Conservation (phyloP, 2,329 filamentous ascomycete species). For the Fusarium newnesense region DNA sequence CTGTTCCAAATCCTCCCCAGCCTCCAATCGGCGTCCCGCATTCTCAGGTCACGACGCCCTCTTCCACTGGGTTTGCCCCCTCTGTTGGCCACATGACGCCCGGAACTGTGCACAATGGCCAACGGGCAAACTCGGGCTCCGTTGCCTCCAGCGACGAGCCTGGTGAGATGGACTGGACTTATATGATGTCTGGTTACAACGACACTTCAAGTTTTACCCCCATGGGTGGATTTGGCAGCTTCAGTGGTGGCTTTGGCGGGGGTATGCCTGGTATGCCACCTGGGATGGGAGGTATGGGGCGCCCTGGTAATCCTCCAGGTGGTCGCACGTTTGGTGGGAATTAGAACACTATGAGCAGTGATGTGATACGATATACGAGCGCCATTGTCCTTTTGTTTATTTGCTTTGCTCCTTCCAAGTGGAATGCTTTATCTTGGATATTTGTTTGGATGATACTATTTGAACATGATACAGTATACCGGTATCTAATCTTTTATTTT, state of each 20-base stretch:
- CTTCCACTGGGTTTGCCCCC: slow-evolving; percentile 49
- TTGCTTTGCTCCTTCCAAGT: neutral
- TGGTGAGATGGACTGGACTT: slow-evolving; percentile 61
- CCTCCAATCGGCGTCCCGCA: slow-evolving; percentile 43
- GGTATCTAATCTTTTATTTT: neutral
- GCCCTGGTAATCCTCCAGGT: slow-evolving; percentile 26
- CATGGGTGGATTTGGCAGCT: slow-evolving; percentile 45
- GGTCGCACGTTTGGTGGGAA: slow-evolving; percentile 45
- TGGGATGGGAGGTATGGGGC: slow-evolving; percentile 33
- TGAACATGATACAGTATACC: neutral
- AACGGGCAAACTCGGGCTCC: slow-evolving; percentile 29
- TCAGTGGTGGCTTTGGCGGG: slow-evolving; percentile 41
- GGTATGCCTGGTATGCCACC: slow-evolving; percentile 36
- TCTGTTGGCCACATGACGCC: slow-evolving; percentile 38
- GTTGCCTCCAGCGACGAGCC: slow-evolving; percentile 44
- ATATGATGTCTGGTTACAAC: slow-evolving; percentile 57
- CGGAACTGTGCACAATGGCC: slow-evolving; percentile 7
- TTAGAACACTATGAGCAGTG: slow-evolving; percentile 17
- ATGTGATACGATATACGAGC: slow-evolving; percentile 5
- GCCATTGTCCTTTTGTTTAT: neutral
- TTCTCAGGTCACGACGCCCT: slow-evolving; percentile 34
- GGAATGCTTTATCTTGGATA: neutral
- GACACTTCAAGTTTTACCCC: slow-evolving; percentile 46
- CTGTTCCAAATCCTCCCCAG: slow-evolving; percentile 34
- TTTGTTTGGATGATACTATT: neutral